Percentiles rank a stretch among this genome's conserved stretches.
These are phyloP conservation scores for Apiospora saccharicola DNA, from an alignment of 2,329 filamentous ascomycete genomes.

Conservation along the genomic window DNA sequence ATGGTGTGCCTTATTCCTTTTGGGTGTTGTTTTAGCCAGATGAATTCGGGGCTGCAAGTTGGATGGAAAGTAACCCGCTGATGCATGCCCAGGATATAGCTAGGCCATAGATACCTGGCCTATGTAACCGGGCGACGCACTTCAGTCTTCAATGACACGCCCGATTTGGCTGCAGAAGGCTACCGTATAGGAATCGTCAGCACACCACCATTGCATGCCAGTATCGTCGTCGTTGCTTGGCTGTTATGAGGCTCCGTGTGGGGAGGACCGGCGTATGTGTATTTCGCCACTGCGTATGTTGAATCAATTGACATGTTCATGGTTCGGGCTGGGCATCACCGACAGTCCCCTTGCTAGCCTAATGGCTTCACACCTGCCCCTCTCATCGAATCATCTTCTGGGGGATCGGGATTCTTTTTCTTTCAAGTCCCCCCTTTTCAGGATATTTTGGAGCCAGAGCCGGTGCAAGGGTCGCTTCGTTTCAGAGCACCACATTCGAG, in stretches of 20 bases:
- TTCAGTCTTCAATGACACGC: neutral
- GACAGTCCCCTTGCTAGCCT: neutral
- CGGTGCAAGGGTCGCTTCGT: neutral
- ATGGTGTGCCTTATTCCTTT: neutral
- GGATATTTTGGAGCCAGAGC: neutral
- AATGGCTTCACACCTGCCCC: neutral
- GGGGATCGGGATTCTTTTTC: neutral
- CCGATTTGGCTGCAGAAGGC: neutral
- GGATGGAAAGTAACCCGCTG: neutral
- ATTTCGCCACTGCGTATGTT: neutral
- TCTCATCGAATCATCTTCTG: neutral
- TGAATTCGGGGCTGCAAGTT: neutral
- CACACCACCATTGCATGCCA: neutral
- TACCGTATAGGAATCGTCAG: neutral
- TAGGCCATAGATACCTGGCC: neutral
- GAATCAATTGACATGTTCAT: neutral
- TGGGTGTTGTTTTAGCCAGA: neutral
- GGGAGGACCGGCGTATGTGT: neutral
- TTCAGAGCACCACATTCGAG: neutral
- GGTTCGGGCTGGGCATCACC: conserved; percentile 14
- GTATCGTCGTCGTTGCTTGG: neutral
- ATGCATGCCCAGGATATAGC: neutral
- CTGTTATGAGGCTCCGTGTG: conserved; percentile 1
- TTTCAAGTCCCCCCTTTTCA: neutral
- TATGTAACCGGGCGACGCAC: neutral